A percentile compares a stretch with the other conserved stretches of the same genome.
phyloP scores from a whole-genome alignment of 78 protist genomes.

The Diacronema lutheri region DNA sequence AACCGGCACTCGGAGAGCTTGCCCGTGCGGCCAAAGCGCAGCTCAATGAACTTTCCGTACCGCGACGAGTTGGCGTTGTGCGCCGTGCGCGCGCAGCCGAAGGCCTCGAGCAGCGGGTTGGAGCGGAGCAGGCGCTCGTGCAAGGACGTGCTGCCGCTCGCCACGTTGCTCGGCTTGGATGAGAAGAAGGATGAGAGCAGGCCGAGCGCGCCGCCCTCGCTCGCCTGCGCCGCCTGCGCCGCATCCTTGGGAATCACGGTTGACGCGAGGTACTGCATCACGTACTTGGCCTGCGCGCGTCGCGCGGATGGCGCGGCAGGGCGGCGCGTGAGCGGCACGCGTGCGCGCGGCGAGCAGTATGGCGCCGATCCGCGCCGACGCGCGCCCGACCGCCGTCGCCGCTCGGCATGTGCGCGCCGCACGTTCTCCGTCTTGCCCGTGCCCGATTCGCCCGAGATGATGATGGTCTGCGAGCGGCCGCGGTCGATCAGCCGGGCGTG shows the following conservation, averaged over 20 bases:
- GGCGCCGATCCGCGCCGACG: no score
- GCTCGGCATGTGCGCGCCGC: no score
- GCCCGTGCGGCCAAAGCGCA: slow-evolving; percentile 10
- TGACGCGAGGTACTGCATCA: neutral
- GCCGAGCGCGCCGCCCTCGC: no score
- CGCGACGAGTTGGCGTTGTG: slow-evolving; percentile 82
- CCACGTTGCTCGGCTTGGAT: no score
- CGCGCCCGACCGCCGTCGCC: no score
- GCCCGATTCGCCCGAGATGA: slow-evolving; percentile 84
- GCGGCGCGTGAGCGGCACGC: no score
- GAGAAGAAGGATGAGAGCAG: no score
- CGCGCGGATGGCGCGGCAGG: no score
- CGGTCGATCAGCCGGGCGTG: neutral
- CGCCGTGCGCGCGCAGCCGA: slow-evolving; percentile 73
- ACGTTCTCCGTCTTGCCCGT: slow-evolving; percentile 83
- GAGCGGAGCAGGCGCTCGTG: slow-evolving; percentile 30
- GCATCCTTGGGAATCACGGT: neutral
- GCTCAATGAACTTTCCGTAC: slow-evolving; percentile 60
- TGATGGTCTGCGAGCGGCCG: slow-evolving; percentile 24
- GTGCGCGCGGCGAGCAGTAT: no score
- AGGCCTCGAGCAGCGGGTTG: slow-evolving; percentile 61
- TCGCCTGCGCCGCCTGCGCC: neutral
- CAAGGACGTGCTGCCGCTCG: no score
- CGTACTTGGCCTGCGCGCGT: neutral
- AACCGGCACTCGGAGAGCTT: slow-evolving; percentile 35